Base-by-base conservation (phyloP, 1,284 basidiomycete genomes). In the Irpex sp. region DNA sequence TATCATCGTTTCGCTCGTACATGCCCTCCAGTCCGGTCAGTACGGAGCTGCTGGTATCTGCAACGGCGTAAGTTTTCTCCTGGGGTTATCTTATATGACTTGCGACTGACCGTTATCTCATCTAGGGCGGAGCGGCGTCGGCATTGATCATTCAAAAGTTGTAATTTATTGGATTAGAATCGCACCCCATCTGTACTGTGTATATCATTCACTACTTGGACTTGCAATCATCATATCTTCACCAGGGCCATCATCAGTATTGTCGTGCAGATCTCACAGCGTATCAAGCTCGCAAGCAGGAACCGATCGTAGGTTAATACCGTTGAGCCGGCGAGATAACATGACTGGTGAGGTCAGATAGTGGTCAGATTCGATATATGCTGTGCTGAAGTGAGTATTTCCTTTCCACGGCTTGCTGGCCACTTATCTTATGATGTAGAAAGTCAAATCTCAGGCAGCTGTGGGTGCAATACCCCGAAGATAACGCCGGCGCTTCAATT, bases 31-130 rank as follows among this genome's bases (percentile, higher is more conserved):
- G 83, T 78, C 89, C n/a, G 97, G 97, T 58, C 84, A 99, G 81
- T 98, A 97, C 73, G 97, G 97, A 71, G 94, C 94, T 62, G 97
- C 97, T 36, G 96, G 92, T 77, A 92, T 99, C 70, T 99, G 97
- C 87, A 99, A 99, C 76, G 96, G 96, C 68, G 93, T 94, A 77
- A 74, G 93, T 82, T 92, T 82, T 33, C 61, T 37, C 63, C 55
- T 21, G 37, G 37, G 3, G 21, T 26, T 50, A 7, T 39, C 15
- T 60, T 21, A 26, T 26, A 26, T 60, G 36, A 57, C 60, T 58
- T 37, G 35, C 63, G 36, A 46, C 58, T 70, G 43, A 68, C 65
- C 61, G 43, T 61, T 61, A 26, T 65, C 13, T 49, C 58, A 56
- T 68, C 70, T 37, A 94, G 92, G 94, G 95, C 74, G 95, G 95